These are phyloP conservation scores for Madurella mycetomatis DNA, from an alignment of 2,329 filamentous ascomycete species.

Conservation along the genomic window DNA sequence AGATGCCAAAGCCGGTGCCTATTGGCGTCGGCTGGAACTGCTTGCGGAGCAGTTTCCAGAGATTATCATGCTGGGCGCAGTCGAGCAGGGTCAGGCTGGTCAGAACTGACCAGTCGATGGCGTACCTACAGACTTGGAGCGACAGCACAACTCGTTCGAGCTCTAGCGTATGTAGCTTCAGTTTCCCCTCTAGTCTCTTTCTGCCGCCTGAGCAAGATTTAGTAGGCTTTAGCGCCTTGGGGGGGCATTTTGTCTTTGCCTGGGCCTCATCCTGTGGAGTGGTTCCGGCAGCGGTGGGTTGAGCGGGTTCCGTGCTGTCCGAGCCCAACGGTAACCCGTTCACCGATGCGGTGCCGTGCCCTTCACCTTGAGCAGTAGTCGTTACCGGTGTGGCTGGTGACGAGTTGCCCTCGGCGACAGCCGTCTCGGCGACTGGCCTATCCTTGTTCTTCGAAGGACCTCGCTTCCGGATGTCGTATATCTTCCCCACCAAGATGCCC, in stretches of 20 bases:
- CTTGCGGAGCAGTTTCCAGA: constrained; percentile 69
- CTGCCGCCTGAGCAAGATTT: constrained; percentile 4
- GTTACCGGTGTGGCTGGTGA: constrained; percentile 1
- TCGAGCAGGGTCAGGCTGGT: constrained; percentile 69
- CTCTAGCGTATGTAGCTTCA: constrained; percentile 68
- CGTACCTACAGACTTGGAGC: constrained; percentile 62
- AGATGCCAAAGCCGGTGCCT: constrained; percentile 27
- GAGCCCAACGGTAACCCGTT: background rate
- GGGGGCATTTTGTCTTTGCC: constrained; percentile 4
- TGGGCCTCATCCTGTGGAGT: background rate
- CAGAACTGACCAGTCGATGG: constrained; percentile 69
- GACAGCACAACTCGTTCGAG: constrained; percentile 72
- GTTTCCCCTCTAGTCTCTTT: constrained; percentile 49
- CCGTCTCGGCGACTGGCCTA: background rate
- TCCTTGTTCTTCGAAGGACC: background rate
- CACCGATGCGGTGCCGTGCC: background rate
- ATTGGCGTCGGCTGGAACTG: constrained; percentile 49
- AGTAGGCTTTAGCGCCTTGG: constrained; percentile 8
- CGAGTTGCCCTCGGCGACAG: background rate
- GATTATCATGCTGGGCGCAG: constrained; percentile 66
- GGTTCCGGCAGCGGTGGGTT: background rate
- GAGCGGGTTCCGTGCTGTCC: background rate
- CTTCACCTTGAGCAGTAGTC: constrained; percentile 12
- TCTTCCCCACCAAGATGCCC: constrained; percentile 62
- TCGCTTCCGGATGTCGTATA: constrained; percentile 53